These are phyloP conservation scores for Sechiopsis laciniata DNA, from an alignment of 306 rosid genomes.

Conservation along the genomic window DNA sequence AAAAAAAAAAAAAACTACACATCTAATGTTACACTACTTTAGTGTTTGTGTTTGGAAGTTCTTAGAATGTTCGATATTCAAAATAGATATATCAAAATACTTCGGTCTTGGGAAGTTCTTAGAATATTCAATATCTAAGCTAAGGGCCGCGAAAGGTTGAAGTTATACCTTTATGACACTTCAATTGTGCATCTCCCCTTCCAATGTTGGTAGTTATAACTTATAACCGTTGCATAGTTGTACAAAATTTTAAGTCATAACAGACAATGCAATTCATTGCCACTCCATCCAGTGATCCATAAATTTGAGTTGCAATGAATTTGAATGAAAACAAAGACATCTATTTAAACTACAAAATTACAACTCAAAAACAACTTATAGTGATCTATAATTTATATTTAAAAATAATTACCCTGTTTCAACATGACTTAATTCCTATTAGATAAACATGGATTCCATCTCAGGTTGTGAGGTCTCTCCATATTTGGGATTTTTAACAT, in stretches of 20 bases:
- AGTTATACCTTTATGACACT: neutral
- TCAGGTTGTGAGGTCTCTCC: too few species aligned
- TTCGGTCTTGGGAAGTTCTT: neutral
- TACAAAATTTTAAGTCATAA: neutral
- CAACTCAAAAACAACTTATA: neutral
- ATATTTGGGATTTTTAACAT: too few species aligned
- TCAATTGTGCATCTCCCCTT: neutral
- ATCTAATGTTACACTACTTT: too few species aligned
- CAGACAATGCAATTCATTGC: neutral
- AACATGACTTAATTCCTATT: neutral
- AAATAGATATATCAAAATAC: neutral
- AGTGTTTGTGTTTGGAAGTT: too few species aligned
- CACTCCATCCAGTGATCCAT: conserved; percentile 8
- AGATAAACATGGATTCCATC: too few species aligned
- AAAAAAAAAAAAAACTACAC: too few species aligned
- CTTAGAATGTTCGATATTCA: too few species aligned
- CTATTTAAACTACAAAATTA: neutral
- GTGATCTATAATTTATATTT: neutral
- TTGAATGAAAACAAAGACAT: neutral
- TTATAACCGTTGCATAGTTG: neutral
- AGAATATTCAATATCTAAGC: neutral
- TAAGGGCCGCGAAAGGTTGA: neutral
- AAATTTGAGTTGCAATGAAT: neutral
- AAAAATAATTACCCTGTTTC: neutral
- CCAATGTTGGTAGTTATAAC: neutral